A percentile compares a stretch with the other conserved stretches of the same genome.
Evolutionary conservation across 2,329 filamentous ascomycete genomes (phyloP).

Genomic region (Blumeriella jaapii): DNA sequence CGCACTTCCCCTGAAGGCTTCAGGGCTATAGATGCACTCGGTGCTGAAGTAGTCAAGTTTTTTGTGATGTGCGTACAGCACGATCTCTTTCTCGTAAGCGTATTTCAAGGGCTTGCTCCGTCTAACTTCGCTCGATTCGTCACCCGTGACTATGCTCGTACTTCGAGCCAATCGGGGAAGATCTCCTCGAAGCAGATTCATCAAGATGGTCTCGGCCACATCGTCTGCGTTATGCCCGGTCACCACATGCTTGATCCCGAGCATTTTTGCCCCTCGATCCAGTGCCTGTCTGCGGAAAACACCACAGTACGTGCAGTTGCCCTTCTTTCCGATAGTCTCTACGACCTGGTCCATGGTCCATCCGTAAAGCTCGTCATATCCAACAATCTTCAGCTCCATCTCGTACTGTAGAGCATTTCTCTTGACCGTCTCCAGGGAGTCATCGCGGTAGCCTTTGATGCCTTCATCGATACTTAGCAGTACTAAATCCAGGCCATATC

Average conservation of each 20-base stretch:
- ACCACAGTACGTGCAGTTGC: conserved; percentile 97
- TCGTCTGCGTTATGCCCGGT: conserved; percentile 98
- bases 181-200: conserved; percentile 91
- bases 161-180: conserved; percentile 76
- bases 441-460: conserved; percentile 93
- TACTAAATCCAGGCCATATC: conserved; percentile 76
- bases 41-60: conserved; percentile 97
- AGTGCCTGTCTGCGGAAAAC: conserved; percentile 91
- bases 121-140: conserved; percentile 74
- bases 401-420: conserved; percentile 83
- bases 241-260: conserved; percentile 85
- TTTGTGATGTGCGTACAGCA: conserved; percentile 93
- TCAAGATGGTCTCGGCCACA: conserved; percentile 91
- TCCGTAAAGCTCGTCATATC: conserved; percentile 87
- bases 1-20: conserved; percentile 89
- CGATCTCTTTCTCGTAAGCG: conserved; percentile 98
- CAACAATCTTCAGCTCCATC: conserved; percentile 84
- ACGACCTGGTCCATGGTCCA: conserved; percentile 99
- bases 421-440: conserved; percentile 93
- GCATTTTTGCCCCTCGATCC: conserved; percentile 77
- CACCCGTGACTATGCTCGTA: conserved; percentile 79
- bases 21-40: conserved; percentile 95
- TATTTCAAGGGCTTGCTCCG: conserved; percentile 96
- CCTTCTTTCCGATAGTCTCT: conserved; percentile 90
- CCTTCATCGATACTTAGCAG: conserved; percentile 92